Evolutionary conservation across 2,329 filamentous ascomycete species (phyloP), one percentile per base, ranked within the genome.

Genomic region (Exophiala aquamarina): DNA sequence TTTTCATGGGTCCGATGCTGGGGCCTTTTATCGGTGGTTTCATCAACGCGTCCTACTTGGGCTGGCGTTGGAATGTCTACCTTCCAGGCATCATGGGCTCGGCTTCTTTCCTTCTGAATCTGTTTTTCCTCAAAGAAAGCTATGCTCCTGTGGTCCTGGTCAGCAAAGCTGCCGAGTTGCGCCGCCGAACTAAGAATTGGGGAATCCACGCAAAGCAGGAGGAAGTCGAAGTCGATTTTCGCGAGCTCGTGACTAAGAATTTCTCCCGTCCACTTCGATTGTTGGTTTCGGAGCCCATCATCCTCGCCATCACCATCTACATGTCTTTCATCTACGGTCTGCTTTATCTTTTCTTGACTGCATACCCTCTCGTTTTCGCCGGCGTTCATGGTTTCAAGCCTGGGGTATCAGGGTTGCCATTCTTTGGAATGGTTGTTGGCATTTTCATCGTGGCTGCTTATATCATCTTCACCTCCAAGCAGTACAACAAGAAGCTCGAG

Each of bases 391-490:
- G 79, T 56, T 85, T 92, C 71, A 80, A 70, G 26, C 61, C 76
- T 1, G 90, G 90, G 47, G 68, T 87, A 14, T 78, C 83, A 3
- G 90, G 89, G 2, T 75, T 95, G 4, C 83, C 89, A 6, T 91
- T 90, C 66, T 88, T 95, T 59, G 90, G 89, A 44, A 88, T 95
- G 84, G 80, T 93, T 41, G 60, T 75, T 7, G 89, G 89, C 37
- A 79, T 89, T 62, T 52, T 92, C 13, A 67, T 88, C 44, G 86
- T 85, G 0, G 87, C 85, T 39, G 50, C 73, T 7, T 74, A 76
- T 37, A 83, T 92, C 52, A 71, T 87, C 41, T 59, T 79, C 31
- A 76, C 78, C 60, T 79, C 88, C 65, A 80, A 81, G 18, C 73
- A 74, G 64, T 92, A 92, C 66, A 77, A 80, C 59, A 77, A 78